A percentile compares a stretch with the other conserved stretches of the same genome.
Conservation (phyloP, 2,329 filamentous ascomycete species). For the Monosporascus sp. region DNA sequence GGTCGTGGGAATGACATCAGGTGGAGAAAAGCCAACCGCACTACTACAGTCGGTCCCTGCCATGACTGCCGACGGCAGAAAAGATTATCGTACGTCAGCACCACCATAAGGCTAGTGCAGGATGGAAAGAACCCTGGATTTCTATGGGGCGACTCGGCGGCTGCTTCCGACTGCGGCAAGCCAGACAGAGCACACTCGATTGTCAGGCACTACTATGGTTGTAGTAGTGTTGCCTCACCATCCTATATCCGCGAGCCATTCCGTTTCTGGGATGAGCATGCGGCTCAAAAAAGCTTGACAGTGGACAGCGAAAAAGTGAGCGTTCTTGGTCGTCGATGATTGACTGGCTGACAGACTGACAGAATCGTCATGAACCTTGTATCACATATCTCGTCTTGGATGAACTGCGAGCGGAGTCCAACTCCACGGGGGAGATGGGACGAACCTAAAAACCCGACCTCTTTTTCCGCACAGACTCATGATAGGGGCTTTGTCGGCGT, state of each 20-base stretch:
- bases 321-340: neutral
- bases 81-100: neutral
- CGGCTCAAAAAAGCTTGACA: neutral
- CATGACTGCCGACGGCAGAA: neutral
- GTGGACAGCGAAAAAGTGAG: neutral
- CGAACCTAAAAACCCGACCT: neutral
- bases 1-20: neutral
- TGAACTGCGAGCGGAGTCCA: too few species aligned
- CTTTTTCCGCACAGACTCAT: neutral
- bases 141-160: neutral
- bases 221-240: too few species aligned
- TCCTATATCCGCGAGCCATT: neutral
- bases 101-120: neutral
- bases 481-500: neutral
- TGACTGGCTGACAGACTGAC: too few species aligned
- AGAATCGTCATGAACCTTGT: neutral
- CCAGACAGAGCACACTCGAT: too few species aligned
- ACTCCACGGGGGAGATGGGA: neutral
- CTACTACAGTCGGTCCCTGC: neutral
- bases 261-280: neutral
- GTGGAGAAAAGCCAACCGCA: neutral
- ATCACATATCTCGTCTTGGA: neutral
- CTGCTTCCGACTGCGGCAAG: too few species aligned
- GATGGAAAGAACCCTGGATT: neutral
- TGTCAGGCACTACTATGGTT: too few species aligned